phyloP scores from a whole-genome alignment of 768 basidiomycete species.

The Asterophora lycoperdoides region DNA sequence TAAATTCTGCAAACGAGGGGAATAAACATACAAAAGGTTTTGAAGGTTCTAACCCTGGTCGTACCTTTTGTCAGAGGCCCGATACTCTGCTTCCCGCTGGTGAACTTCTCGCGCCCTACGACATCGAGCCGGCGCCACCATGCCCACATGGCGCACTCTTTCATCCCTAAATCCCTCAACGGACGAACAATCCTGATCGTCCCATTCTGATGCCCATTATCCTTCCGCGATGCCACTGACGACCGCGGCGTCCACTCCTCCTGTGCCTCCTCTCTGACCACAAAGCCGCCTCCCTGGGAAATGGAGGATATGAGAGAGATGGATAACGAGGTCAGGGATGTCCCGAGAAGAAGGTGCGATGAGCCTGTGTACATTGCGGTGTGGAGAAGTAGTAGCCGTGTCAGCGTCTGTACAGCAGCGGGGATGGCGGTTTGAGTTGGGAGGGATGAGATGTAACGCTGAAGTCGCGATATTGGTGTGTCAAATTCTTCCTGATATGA shows the following conservation, averaged over 20 bases:
- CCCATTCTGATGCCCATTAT: conserved; percentile 9
- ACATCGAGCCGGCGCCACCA: conserved; percentile 65
- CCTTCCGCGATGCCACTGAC: conserved; percentile 7
- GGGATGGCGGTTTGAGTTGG: conserved; percentile 73
- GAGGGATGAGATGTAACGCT: conserved; percentile 54
- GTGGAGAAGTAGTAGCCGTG: conserved; percentile 65
- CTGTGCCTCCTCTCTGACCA: conserved; percentile 60
- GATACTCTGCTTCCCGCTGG: conserved; percentile 55
- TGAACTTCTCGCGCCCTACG: conserved; percentile 43
- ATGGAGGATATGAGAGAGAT: conserved; percentile 71
- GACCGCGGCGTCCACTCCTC: conserved; percentile 58
- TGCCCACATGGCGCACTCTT: conserved; percentile 74
- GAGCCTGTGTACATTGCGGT: conserved; percentile 53
- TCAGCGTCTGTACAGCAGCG: conserved; percentile 53
- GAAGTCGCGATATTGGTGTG: conserved; percentile 31
- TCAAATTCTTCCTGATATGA: conserved; percentile 10
- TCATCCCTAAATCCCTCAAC: conserved; percentile 67
- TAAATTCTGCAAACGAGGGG: conserved; percentile 56
- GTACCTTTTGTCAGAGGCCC: conserved; percentile 67
- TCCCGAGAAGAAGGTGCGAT: conserved; percentile 79
- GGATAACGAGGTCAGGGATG: conserved; percentile 74
- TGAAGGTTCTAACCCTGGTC: neutral
- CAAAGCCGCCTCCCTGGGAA: conserved; percentile 72
- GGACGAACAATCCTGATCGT: conserved; percentile 58
- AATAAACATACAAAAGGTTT: neutral